Base-by-base conservation (phyloP, 2,329 filamentous ascomycete species). In the Stachybotrys chlorohalonatus region DNA sequence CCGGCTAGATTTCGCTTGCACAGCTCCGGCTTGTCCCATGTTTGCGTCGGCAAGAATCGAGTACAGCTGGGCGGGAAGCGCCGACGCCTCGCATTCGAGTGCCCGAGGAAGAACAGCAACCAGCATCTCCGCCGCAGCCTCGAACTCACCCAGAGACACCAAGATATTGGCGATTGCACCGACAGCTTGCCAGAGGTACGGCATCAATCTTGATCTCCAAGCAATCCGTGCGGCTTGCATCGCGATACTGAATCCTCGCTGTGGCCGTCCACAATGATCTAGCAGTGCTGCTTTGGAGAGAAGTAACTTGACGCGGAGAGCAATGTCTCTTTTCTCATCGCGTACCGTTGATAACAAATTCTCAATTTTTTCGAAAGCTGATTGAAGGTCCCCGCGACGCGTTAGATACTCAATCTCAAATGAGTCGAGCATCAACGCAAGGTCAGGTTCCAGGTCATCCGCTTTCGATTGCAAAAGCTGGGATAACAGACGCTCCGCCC, bases 221-320 rank as follows among this genome's bases (percentile, higher is more conserved):
- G 89, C 86, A 16, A 90, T 82, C 63, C 81, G 86, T 3, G 88
- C 85, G 1, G 90, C 90, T 48, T 89, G 81, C 63, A 95, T 77
- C 5, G 84, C 84, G 6, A 92, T 78, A 2, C 87, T 90, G 67
- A 96, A 90, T 0, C 84, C 90, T 56, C 87, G 82, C 61, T 89
- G 82, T 0, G 90, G 81, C 3, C 86, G 82, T 2, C 86, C 86
- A 48, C 82, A 82, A 60, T 79, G 81, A 54, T 83, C 81, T 54
- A 90, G 83, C 4, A 95, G 77, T 6, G 81, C 77, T 1, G 84
- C 85, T 67, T 95, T 95, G 51, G 86, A 71, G 3, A 89, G 77
- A 13, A 95, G 79, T 0, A 95, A 77, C 31, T 83, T 82, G 51
- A 94, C 76, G 42, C 87, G 84, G 30, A 89, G 78, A 5, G 84